Conservation (phyloP, 768 basidiomycete species). For the Lactarius sanguifluus region DNA sequence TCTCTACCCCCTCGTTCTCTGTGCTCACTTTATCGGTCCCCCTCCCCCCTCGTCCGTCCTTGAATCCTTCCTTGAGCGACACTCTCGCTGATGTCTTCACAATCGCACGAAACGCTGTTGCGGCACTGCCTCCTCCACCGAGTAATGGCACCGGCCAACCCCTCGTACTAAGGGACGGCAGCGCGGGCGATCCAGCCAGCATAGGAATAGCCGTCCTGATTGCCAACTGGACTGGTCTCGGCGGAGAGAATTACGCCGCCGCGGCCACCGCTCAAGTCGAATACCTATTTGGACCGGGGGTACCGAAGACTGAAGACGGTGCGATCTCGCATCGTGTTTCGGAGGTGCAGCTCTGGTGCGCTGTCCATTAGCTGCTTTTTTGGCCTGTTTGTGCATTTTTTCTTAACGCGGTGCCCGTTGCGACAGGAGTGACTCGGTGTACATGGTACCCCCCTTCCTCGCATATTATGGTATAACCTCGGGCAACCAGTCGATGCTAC, state of each 20-base stretch:
- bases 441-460: conserved; percentile 86
- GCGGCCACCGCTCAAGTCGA: conserved; percentile 68
- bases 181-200: conserved; percentile 76
- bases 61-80: conserved; percentile 30
- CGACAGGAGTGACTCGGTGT: conserved; percentile 72
- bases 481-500: conserved; percentile 55
- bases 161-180: conserved; percentile 54
- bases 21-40: conserved; percentile 39
- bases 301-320: conserved; percentile 66
- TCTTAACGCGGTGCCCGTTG: background rate
- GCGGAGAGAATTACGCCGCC: conserved; percentile 54
- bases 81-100: conserved; percentile 54
- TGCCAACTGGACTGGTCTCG: conserved; percentile 54
- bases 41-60: conserved; percentile 34
- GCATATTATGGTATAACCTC: conserved; percentile 77
- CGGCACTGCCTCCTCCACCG: conserved; percentile 45
- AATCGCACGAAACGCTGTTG: conserved; percentile 53
- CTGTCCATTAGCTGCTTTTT: background rate
- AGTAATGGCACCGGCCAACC: conserved; percentile 50
- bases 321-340: conserved; percentile 77
- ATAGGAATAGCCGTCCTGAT: conserved; percentile 70
- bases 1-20: conserved; percentile 46
- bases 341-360: conserved; percentile 72
- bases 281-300: conserved; percentile 51
- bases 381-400: background rate